These are phyloP conservation scores for Hydrangea macrophylla DNA, from an alignment of 148 eudicot genomes.

Conservation along the genomic window DNA sequence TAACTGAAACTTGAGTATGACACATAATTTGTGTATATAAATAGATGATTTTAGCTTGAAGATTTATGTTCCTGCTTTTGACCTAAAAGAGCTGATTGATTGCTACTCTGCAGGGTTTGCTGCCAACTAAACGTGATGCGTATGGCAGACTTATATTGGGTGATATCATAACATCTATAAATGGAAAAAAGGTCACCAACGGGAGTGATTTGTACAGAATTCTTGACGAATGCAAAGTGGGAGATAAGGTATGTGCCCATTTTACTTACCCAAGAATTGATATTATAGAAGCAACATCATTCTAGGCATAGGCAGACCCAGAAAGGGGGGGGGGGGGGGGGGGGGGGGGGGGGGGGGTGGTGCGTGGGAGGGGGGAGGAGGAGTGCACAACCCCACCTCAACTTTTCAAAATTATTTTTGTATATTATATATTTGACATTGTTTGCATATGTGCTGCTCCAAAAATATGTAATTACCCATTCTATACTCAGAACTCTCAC, in stretches of 20 bases:
- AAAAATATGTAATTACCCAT: too few relatives aligned
- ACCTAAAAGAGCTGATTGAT: not conserved
- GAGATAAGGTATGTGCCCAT: constrained; percentile 56
- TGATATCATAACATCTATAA: constrained; percentile 92
- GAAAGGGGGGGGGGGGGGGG: too few relatives aligned
- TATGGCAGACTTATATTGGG: constrained; percentile 87
- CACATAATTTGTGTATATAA: not conserved
- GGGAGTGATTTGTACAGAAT: constrained; percentile 97
- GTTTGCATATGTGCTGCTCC: too few relatives aligned
- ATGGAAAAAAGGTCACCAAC: constrained; percentile 73
- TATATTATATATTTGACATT: too few relatives aligned
- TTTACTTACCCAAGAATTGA: not conserved
- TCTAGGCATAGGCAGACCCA: too few relatives aligned
- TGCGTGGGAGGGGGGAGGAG: too few relatives aligned
- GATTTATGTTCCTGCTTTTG: constrained; percentile 5
- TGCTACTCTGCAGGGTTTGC: constrained; percentile 63
- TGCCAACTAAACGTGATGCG: constrained; percentile 78
- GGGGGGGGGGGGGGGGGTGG: too few relatives aligned
- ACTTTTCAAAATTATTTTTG: too few relatives aligned
- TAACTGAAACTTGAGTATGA: not conserved
- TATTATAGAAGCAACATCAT: too few relatives aligned
- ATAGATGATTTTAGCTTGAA: not conserved
- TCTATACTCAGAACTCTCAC: too few relatives aligned
- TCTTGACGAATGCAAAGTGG: constrained; percentile 95
- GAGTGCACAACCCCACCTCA: too few relatives aligned